Evolutionary conservation across 257 asterid species (phyloP).

Genomic region (Lavandula angustifolia): DNA sequence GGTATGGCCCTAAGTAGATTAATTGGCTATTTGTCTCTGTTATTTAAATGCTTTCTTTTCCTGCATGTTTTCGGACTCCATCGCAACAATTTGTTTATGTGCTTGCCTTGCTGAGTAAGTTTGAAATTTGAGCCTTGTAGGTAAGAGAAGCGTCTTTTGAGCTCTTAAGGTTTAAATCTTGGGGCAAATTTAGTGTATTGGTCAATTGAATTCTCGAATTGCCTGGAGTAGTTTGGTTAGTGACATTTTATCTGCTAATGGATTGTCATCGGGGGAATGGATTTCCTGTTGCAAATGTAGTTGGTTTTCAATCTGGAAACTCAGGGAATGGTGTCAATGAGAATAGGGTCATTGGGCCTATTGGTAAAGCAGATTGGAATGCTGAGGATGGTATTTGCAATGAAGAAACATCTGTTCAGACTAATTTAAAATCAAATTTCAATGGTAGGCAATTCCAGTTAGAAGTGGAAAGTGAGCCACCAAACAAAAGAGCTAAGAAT

Average conservation of each 20-base stretch:
- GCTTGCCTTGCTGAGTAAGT: conserved; percentile 13
- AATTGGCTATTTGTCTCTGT: background rate
- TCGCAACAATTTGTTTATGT: background rate
- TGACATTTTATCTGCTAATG: conserved; percentile 29
- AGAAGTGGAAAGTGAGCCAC: conserved; percentile 41
- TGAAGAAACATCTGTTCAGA: conserved; percentile 35
- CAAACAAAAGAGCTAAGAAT: conserved; percentile 40
- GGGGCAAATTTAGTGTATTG: background rate
- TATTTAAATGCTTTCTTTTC: background rate
- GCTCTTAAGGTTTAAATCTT: conserved; percentile 6
- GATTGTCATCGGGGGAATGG: conserved; percentile 35
- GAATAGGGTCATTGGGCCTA: conserved; percentile 38
- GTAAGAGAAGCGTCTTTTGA: conserved; percentile 20
- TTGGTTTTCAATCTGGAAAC: conserved; percentile 37
- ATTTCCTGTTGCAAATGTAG: conserved; percentile 34
- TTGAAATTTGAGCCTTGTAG: conserved; percentile 3
- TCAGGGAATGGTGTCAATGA: conserved; percentile 27
- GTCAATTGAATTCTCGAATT: conserved; percentile 1
- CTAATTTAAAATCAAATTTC: conserved; percentile 32
- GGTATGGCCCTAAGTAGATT: background rate
- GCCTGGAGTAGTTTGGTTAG: conserved; percentile 13
- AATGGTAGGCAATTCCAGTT: conserved; percentile 42
- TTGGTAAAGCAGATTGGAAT: conserved; percentile 43
- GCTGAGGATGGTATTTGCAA: conserved; percentile 44
- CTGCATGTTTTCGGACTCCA: background rate